These are phyloP conservation scores for Phytopythium oedochilum DNA, from an alignment of 352 stramenopile genomes.

Conservation along the genomic window DNA sequence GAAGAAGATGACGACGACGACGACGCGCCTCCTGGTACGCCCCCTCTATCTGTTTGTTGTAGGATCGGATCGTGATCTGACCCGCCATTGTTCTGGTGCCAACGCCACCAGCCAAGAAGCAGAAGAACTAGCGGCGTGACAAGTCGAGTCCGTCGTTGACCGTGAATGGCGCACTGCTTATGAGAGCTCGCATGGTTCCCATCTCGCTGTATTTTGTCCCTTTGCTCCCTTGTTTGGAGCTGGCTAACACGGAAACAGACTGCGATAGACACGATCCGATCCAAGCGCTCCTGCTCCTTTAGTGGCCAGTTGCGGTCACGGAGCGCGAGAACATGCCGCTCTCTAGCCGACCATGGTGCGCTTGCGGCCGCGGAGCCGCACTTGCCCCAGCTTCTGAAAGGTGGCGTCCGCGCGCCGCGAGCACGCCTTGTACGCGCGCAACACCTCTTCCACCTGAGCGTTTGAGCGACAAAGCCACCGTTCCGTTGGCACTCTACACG, in stretches of 20 bases:
- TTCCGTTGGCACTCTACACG: conserved; percentile 2
- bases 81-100: conserved; percentile 3
- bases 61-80: background rate
- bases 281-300: background rate
- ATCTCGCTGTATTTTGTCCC: background rate
- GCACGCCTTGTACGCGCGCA: conserved; percentile 85
- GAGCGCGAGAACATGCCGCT: background rate
- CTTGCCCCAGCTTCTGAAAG: conserved; percentile 85
- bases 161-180: background rate
- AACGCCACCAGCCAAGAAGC: conserved; percentile 46
- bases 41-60: background rate
- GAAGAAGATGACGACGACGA: conserved; percentile 24
- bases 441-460: conserved; percentile 65
- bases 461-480: background rate
- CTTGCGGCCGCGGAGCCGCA: conserved; percentile 86
- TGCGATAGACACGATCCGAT: background rate
- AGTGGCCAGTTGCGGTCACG: background rate
- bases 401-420: conserved; percentile 68
- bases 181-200: background rate
- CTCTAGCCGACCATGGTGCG: conserved; percentile 88
- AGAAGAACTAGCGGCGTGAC: conserved; percentile 37
- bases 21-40: conserved; percentile 39
- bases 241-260: background rate
- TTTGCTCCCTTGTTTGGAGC: background rate
- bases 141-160: background rate